A percentile compares a stretch with the other conserved stretches of the same genome.
Conservation (phyloP, 331 rosid species). For the Quercus tomentella region DNA sequence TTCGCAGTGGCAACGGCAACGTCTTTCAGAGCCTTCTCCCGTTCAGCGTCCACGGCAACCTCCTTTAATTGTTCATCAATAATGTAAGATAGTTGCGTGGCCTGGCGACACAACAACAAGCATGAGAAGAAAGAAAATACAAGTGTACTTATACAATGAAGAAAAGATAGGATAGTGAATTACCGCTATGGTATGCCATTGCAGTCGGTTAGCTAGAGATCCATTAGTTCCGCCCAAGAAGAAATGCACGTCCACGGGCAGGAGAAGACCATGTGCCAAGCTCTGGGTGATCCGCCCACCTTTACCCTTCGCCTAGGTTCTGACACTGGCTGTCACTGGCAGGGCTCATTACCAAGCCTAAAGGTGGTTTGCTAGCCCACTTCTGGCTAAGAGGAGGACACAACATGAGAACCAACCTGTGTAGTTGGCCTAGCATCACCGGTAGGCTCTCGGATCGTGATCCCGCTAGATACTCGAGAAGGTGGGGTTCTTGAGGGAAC, state of each 20-base stretch:
- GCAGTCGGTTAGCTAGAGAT: too few species aligned
- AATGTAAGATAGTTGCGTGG: fast-evolving
- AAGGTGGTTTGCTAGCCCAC: fast-evolving
- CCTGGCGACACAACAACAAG: too few species aligned
- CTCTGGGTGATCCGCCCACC: fast-evolving
- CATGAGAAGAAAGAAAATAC: too few species aligned
- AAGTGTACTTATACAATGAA: fast-evolving
- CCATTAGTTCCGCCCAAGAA: fast-evolving
- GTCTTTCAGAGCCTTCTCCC: fast-evolving
- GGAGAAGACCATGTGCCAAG: too few species aligned
- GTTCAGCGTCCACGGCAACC: fast-evolving
- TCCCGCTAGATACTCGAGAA: fast-evolving
- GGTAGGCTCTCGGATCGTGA: fast-evolving
- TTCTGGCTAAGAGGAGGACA: fast-evolving
- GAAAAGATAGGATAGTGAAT: too few species aligned
- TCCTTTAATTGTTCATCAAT: too few species aligned
- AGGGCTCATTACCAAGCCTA: too few species aligned
- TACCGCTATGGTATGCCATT: too few species aligned
- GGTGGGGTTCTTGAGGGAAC: too few species aligned
- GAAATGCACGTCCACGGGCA: fast-evolving
- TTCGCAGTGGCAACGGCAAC: fast-evolving
- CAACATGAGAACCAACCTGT: too few species aligned
- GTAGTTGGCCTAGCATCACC: fast-evolving
- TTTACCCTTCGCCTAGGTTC: fast-evolving
- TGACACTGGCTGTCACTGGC: fast-evolving